Evolutionary conservation across 768 basidiomycete species (phyloP).

Genomic region (Harrya chromipes): DNA sequence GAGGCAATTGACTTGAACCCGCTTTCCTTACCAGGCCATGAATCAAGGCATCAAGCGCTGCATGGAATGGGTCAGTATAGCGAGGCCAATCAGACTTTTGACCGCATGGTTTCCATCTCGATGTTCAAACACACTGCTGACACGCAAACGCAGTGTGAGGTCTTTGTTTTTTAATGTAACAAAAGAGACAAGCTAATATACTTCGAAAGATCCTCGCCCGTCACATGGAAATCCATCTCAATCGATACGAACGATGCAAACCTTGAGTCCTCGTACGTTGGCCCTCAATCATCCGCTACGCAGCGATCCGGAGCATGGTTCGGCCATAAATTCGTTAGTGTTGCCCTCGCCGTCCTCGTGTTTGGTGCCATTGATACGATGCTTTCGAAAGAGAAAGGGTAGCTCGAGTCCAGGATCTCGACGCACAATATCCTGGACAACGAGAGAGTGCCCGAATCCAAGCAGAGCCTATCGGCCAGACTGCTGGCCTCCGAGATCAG

Average conservation of each 20-base stretch:
- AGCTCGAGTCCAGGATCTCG: neutral
- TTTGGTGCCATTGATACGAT: no score
- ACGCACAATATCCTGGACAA: neutral
- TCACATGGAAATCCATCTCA: neutral
- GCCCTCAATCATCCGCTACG: no score
- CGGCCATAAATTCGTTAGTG: neutral
- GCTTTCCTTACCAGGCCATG: neutral
- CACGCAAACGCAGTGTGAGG: neutral
- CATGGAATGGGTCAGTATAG: slow-evolving; percentile 14
- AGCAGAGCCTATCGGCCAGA: neutral
- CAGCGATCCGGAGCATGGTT: neutral
- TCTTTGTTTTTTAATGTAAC: neutral
- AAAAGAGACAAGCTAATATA: neutral
- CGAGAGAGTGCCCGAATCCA: neutral
- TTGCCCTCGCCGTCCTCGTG: neutral
- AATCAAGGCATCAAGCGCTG: neutral
- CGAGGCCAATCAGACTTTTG: neutral
- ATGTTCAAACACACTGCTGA: neutral
- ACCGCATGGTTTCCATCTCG: neutral
- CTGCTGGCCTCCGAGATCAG: neutral
- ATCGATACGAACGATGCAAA: neutral
- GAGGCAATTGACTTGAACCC: slow-evolving; percentile 3
- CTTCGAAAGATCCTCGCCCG: neutral
- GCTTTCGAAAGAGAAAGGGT: neutral
- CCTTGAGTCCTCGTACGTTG: neutral